A percentile compares a stretch with the other conserved stretches of the same genome.
Evolutionary conservation across 768 basidiomycete genomes (phyloP).

Genomic region (Paxillus ammoniavirescens): DNA sequence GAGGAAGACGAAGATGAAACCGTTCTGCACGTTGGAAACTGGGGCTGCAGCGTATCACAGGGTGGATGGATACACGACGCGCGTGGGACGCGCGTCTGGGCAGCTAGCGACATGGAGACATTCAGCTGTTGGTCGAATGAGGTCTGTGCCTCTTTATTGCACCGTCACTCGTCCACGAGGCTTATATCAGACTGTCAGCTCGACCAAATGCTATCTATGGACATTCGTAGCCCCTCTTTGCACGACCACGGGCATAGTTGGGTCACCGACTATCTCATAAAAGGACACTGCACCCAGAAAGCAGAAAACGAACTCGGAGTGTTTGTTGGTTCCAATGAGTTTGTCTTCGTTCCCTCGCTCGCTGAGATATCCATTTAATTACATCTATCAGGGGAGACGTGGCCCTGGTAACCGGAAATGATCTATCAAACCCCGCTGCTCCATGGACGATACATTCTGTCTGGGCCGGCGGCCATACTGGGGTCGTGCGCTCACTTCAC

Average conservation of each 20-base stretch:
- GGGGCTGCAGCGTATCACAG: slow-evolving; percentile 79
- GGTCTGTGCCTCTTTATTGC: slow-evolving; percentile 34
- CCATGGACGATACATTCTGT: slow-evolving; percentile 51
- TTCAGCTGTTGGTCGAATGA: slow-evolving; percentile 82
- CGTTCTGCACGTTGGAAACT: slow-evolving; percentile 76
- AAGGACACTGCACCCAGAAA: slow-evolving; percentile 36
- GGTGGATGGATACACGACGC: slow-evolving; percentile 58
- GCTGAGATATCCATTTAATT: neutral
- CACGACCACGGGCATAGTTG: slow-evolving; percentile 58
- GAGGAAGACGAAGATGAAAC: slow-evolving; percentile 91
- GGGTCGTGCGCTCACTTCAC: slow-evolving; percentile 53
- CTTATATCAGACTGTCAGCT: slow-evolving; percentile 43
- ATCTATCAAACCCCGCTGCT: slow-evolving; percentile 35
- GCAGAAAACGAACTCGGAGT: slow-evolving; percentile 40
- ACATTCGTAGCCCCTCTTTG: slow-evolving; percentile 65
- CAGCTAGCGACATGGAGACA: slow-evolving; percentile 93
- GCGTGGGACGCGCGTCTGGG: slow-evolving; percentile 59
- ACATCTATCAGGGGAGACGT: slow-evolving; percentile 49
- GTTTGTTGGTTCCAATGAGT: slow-evolving; percentile 79
- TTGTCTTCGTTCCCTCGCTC: slow-evolving; percentile 14
- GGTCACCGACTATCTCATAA: slow-evolving; percentile 79
- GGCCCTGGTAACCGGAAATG: slow-evolving; percentile 48
- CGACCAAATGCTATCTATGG: slow-evolving; percentile 52
- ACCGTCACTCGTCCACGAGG: neutral
- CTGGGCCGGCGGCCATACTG: slow-evolving; percentile 56